phyloP scores from a whole-genome alignment of 2,329 filamentous ascomycete genomes.

The Aureobasidium sp. region DNA sequence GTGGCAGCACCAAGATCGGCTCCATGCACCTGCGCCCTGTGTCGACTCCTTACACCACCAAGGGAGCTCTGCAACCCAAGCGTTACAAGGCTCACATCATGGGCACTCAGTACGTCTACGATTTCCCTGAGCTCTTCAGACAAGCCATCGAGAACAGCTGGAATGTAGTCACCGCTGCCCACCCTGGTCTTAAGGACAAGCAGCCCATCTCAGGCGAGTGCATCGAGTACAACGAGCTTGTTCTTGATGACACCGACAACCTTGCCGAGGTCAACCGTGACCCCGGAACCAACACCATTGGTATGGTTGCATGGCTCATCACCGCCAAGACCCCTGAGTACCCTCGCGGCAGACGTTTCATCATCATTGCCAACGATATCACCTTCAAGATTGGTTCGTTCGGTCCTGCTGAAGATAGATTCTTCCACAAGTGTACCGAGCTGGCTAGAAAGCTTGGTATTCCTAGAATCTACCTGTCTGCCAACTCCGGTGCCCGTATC shows the following conservation, averaged over 20 bases:
- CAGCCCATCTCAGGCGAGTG: slow-evolving; percentile 82
- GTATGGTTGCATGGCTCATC: slow-evolving; percentile 98
- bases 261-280: slow-evolving; percentile 89
- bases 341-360: slow-evolving; percentile 80
- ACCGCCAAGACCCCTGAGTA: slow-evolving; percentile 94
- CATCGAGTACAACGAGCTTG: slow-evolving; percentile 87
- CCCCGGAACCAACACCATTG: slow-evolving; percentile 87
- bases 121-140: slow-evolving; percentile 98
- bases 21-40: slow-evolving; percentile 90
- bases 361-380: slow-evolving; percentile 98
- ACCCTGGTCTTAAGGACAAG: slow-evolving; percentile 66
- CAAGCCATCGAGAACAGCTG: slow-evolving; percentile 96
- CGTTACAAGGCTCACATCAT: slow-evolving; percentile 98
- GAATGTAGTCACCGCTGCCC: slow-evolving; percentile 64
- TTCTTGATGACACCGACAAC: slow-evolving; percentile 88
- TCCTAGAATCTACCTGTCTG: slow-evolving; percentile 93
- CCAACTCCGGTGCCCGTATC: slow-evolving; percentile 96
- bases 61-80: slow-evolving; percentile 98
- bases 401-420: slow-evolving; percentile 90
- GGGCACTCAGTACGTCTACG: slow-evolving; percentile 98
- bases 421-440: slow-evolving; percentile 99
- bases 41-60: slow-evolving; percentile 87
- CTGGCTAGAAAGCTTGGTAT: slow-evolving; percentile 89
- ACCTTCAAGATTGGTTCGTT: slow-evolving; percentile 99
- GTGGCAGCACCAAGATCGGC: slow-evolving; percentile 88